Conservation (phyloP, 1,284 basidiomycete species). For the Puccinia novopanici region DNA sequence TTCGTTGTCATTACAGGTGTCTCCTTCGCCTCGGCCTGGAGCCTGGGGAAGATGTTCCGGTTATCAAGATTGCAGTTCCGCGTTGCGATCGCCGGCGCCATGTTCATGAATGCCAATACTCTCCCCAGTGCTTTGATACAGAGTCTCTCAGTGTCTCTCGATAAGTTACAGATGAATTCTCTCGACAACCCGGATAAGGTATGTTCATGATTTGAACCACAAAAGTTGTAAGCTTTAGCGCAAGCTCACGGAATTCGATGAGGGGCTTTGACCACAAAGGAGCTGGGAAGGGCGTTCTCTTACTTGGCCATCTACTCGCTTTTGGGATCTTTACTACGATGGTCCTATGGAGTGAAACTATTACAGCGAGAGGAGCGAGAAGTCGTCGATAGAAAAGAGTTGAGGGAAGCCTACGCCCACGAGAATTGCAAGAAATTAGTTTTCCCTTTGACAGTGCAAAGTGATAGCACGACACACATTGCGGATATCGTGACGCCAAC, state of each 20-base stretch:
- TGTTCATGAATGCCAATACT: constrained; percentile 55
- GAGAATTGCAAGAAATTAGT: constrained; percentile 3
- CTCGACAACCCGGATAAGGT: constrained; percentile 55
- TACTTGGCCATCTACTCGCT: constrained; percentile 61
- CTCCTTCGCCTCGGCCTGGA: constrained; percentile 57
- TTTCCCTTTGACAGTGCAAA: neutral
- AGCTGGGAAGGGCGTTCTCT: constrained; percentile 55
- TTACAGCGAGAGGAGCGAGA: constrained; percentile 59
- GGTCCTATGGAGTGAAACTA: constrained; percentile 61
- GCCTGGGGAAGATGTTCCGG: constrained; percentile 57
- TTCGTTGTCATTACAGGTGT: constrained; percentile 60
- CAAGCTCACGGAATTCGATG: neutral
- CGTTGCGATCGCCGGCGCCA: constrained; percentile 58
- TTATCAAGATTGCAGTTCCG: constrained; percentile 59
- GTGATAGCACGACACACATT: neutral
- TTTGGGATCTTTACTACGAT: constrained; percentile 61
- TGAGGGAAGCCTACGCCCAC: neutral
- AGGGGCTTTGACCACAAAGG: neutral
- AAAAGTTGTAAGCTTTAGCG: neutral
- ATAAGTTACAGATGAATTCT: constrained; percentile 53
- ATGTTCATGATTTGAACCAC: neutral
- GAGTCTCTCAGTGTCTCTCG: constrained; percentile 59
- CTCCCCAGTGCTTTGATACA: constrained; percentile 62
- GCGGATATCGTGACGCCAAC: neutral
- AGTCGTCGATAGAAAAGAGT: constrained; percentile 1